phyloP scores from a whole-genome alignment of 768 basidiomycete species.

The Lentinula aciculospora region DNA sequence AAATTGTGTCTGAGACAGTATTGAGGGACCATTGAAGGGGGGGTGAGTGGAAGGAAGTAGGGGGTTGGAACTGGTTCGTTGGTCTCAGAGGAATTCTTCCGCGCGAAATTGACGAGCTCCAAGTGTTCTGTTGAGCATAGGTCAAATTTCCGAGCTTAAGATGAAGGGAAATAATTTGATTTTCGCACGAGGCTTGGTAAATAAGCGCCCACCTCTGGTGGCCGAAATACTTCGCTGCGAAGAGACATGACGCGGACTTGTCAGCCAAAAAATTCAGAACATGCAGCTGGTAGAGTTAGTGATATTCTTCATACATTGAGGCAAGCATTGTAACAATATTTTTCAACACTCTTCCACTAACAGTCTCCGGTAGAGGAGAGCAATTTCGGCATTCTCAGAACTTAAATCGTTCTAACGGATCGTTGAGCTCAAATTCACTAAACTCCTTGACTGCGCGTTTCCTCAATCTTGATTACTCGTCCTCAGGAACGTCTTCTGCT shows the following conservation, averaged over 20 bases:
- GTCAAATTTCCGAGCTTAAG: too few species aligned
- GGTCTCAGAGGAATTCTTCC: not conserved
- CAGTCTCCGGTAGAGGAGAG: slow-evolving; percentile 48
- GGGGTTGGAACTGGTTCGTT: not conserved
- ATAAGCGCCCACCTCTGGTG: too few species aligned
- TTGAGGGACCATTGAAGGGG: not conserved
- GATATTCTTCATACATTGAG: slow-evolving; percentile 47
- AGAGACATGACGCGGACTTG: not conserved
- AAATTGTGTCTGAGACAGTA: not conserved
- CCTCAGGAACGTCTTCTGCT: slow-evolving; percentile 6
- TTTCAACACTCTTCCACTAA: not conserved
- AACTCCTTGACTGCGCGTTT: slow-evolving; percentile 23
- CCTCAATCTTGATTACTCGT: slow-evolving; percentile 12
- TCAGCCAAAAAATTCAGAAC: not conserved
- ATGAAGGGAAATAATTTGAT: too few species aligned
- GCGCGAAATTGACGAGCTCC: too few species aligned
- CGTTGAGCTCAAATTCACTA: slow-evolving; percentile 37
- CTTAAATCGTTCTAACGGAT: slow-evolving; percentile 28
- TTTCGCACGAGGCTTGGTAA: too few species aligned
- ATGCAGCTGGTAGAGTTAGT: slow-evolving; percentile 27
- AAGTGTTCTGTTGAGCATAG: too few species aligned
- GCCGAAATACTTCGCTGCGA: not conserved
- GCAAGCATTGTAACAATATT: slow-evolving; percentile 21
- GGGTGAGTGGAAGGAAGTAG: not conserved
- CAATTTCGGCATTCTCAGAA: slow-evolving; percentile 66